Conservation (phyloP, 2,329 filamentous ascomycete genomes). For the Pestalotiopsis fici region DNA sequence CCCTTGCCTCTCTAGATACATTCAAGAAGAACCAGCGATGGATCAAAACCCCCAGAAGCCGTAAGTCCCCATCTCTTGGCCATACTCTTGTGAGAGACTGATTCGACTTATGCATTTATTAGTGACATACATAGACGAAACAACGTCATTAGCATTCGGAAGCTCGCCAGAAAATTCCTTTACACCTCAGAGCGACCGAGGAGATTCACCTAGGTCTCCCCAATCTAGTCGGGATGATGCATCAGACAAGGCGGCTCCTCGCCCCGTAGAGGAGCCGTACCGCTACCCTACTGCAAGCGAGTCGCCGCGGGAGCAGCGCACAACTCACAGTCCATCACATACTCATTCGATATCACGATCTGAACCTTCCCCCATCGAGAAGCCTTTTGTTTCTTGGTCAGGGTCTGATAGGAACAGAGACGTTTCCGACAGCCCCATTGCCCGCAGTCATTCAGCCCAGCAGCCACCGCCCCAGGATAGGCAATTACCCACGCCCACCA, state of each 20-base stretch:
- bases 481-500: constrained; percentile 12
- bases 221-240: background rate
- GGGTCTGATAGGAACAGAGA: background rate
- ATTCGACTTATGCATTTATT: background rate
- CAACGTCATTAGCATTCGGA: constrained; percentile 22
- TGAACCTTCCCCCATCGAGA: constrained; percentile 3
- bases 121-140: constrained; percentile 33
- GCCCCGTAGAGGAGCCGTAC: background rate
- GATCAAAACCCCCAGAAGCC: constrained; percentile 25
- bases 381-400: constrained; percentile 8
- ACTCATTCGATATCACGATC: background rate
- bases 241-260: background rate
- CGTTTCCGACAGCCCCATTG: constrained; percentile 9
- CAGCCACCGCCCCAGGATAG: background rate
- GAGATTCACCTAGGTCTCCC: background rate
- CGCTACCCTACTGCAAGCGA: constrained; percentile 14
- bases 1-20: constrained; percentile 14
- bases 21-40: constrained; percentile 30
- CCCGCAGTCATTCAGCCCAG: constrained; percentile 9
- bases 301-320: constrained; percentile 3
- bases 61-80: constrained; percentile 16
- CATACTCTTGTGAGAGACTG: background rate
- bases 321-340: background rate
- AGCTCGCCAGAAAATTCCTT: constrained; percentile 19
- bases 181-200: background rate